A percentile compares a stretch with the other conserved stretches of the same genome.
phyloP scores from a whole-genome alignment of 441 rosid genomes.

The Macaranga tanarius region DNA sequence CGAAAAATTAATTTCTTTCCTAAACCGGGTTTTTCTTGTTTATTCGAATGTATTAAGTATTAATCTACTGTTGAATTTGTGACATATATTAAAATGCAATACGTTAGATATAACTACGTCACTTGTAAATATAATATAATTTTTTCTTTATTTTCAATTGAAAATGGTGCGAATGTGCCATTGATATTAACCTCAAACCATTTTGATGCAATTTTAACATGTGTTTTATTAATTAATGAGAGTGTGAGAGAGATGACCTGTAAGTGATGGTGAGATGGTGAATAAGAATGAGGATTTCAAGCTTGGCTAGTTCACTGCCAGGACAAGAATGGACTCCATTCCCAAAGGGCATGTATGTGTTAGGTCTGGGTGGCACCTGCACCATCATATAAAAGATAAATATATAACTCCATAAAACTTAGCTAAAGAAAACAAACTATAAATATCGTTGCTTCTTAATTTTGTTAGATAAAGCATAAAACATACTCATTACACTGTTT shows the following conservation, averaged over 20 bases:
- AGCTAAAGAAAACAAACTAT: too few relatives aligned
- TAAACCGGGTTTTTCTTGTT: too few relatives aligned
- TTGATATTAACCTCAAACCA: too few relatives aligned
- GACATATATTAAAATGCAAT: too few relatives aligned
- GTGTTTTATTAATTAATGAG: not conserved
- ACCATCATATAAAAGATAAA: constrained; percentile 25
- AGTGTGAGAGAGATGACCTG: constrained; percentile 39
- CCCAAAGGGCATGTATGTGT: constrained; percentile 91
- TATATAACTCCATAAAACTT: not conserved
- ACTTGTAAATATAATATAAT: not conserved
- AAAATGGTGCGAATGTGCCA: too few relatives aligned
- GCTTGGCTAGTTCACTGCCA: constrained; percentile 92
- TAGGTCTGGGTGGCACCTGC: constrained; percentile 75
- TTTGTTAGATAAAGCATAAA: not conserved
- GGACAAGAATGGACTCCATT: constrained; percentile 95
- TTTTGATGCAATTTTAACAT: not conserved
- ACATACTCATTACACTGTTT: constrained; percentile 14
- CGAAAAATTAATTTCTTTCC: too few relatives aligned
- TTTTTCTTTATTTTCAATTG: not conserved
- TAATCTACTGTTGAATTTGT: too few relatives aligned
- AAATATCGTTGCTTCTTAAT: not conserved
- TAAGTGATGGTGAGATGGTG: constrained; percentile 76
- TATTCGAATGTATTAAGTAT: too few relatives aligned
- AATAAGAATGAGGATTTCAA: constrained; percentile 82
- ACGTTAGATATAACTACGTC: too few relatives aligned